Evolutionary conservation across 108 stramenopile species (phyloP).

Genomic region (Pseudonitzschia multiseries): DNA sequence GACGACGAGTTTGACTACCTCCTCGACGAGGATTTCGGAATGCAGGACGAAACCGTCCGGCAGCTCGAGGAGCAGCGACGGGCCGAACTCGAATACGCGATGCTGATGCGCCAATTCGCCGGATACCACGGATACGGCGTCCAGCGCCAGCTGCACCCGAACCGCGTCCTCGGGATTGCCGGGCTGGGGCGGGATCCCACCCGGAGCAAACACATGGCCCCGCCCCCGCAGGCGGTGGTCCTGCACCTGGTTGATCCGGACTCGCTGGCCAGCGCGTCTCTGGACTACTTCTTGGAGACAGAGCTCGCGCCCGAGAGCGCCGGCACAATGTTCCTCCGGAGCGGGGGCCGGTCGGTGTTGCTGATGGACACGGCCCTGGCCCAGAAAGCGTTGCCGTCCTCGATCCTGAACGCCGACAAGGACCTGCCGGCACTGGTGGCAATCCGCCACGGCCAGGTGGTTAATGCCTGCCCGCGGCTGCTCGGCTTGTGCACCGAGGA

Average conservation of each 20-base stretch:
- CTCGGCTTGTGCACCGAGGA: constrained; percentile 31
- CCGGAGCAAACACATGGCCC: constrained; percentile 7
- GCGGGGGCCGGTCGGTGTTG: constrained; percentile 51
- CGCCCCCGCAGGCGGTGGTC: constrained; percentile 50
- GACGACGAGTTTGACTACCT: constrained; percentile 84
- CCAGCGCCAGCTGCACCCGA: constrained; percentile 77
- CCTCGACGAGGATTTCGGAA: constrained; percentile 71
- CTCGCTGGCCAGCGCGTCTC: constrained; percentile 53
- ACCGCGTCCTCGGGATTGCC: constrained; percentile 56
- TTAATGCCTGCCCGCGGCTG: constrained; percentile 54
- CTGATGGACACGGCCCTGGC: constrained; percentile 44
- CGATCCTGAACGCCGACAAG: constrained; percentile 34
- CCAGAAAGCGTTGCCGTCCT: constrained; percentile 13
- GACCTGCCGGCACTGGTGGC: constrained; percentile 75
- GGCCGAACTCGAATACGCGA: constrained; percentile 61
- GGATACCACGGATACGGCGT: constrained; percentile 75
- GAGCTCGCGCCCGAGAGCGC: constrained; percentile 26
- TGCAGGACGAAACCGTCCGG: constrained; percentile 22
- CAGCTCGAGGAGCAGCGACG: constrained; percentile 51
- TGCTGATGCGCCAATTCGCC: constrained; percentile 46
- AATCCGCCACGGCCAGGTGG: constrained; percentile 58
- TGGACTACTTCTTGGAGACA: constrained; percentile 73
- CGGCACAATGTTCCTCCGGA: constrained; percentile 74
- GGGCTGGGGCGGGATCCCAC: constrained; percentile 37
- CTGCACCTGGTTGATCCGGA: constrained; percentile 73